Base-by-base conservation (phyloP, 1,139 yeast genomes). In the Eremothecium cymbalariae region DNA sequence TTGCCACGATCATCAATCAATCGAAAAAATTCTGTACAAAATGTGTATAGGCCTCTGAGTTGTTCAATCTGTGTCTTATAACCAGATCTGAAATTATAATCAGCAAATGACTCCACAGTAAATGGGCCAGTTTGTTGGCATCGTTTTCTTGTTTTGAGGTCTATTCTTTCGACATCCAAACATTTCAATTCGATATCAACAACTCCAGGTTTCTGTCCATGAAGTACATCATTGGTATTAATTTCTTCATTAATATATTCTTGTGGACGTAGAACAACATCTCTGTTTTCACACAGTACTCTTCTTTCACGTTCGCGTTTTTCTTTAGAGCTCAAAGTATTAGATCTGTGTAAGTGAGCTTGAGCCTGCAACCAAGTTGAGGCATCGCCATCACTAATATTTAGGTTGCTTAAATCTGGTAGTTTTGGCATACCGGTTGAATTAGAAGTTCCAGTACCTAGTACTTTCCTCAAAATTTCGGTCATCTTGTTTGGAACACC, bases 281-380 rank as follows among this genome's bases (percentile, higher is more conserved):
- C 67, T 2, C 80, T 75, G 41, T 80, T 83, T 37, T 73, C 70
- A 43, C 78, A 75, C n/a, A 78, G 70, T 4, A 75, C 80, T 42
- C 85, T 63, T 52, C 70, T 72, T 29, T 82, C 77, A 43, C 97
- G 68, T 9, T 68, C 64, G 39, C 75, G 78, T 39, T 80, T 75
- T 46, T 86, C 95, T 36, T 68, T 72, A 4, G 77, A 65, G 1
- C 83, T 72, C 30, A 86, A 62, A 0, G 95, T 74, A 45, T 79
- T 80, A 48, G 88, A 76, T 47, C 97, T 69, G 52, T 81, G 76
- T 34, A 88, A 62, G 38, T 81, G 88, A 6, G 71, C 62, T 35
- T 70, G 69, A 9, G 64, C 64, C 26, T 70, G 70, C 25, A 72
- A 63, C 77, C 77, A 73, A 34, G 50, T 56, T 12, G 47, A 49